These are phyloP conservation scores for Coemansia sp. DNA, from an alignment of 192 early-diverging fungal genomes.

Conservation along the genomic window DNA sequence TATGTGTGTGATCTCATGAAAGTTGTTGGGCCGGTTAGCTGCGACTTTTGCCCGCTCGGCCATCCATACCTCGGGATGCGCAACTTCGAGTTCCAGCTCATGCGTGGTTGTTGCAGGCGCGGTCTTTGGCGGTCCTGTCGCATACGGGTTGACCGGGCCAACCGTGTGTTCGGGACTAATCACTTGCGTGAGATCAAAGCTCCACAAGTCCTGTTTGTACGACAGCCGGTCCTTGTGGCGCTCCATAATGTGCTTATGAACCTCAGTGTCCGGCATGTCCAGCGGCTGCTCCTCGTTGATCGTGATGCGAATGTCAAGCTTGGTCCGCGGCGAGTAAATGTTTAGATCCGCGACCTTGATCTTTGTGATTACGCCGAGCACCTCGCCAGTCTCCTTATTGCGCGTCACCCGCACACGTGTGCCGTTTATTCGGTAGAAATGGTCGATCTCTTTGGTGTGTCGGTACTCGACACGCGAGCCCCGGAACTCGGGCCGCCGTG, in stretches of 20 bases:
- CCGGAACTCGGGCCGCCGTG: conserved; percentile 48
- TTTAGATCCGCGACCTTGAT: conserved; percentile 81
- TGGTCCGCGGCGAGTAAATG: conserved; percentile 75
- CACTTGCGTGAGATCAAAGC: conserved; percentile 89
- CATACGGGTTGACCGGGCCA: conserved; percentile 45
- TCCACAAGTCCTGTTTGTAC: conserved; percentile 79
- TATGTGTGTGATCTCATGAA: conserved; percentile 66
- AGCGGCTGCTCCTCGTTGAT: conserved; percentile 69
- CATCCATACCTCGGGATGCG: conserved; percentile 56
- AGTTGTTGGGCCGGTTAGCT: conserved; percentile 60
- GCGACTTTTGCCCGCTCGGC: conserved; percentile 66
- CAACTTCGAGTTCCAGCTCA: conserved; percentile 84
- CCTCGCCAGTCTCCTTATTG: conserved; percentile 62
- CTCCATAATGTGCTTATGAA: conserved; percentile 54
- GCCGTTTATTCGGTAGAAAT: conserved; percentile 57
- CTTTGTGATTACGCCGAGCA: conserved; percentile 68
- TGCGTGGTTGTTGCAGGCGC: conserved; percentile 60
- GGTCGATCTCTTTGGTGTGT: conserved; percentile 73
- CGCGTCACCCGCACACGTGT: conserved; percentile 64
- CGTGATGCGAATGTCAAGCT: conserved; percentile 84
- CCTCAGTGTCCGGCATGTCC: conserved; percentile 49
- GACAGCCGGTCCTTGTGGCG: conserved; percentile 87
- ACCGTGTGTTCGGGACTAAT: conserved; percentile 47
- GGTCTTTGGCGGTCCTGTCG: conserved; percentile 39
- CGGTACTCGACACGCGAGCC: conserved; percentile 65